These are phyloP conservation scores for Metschnikowia gelsemii DNA, from an alignment of 805 yeast genomes.

Conservation along the genomic window DNA sequence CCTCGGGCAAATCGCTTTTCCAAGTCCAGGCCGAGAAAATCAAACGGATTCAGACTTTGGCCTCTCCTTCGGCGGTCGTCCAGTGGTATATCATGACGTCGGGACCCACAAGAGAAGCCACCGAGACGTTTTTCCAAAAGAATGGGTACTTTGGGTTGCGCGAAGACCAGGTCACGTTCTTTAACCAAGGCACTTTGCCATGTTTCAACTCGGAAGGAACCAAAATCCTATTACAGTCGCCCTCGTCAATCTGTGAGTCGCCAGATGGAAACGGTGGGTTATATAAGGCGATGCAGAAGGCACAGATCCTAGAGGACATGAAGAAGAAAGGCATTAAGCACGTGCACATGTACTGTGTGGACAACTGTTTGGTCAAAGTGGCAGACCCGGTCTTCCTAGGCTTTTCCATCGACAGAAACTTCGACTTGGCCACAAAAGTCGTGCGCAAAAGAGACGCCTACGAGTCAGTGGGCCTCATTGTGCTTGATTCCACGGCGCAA, in stretches of 20 bases:
- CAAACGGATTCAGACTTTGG: slow-evolving; percentile 56
- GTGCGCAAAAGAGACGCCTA: slow-evolving; percentile 87
- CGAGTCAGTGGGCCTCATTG: slow-evolving; percentile 93
- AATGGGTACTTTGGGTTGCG: slow-evolving; percentile 72
- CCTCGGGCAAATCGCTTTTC: slow-evolving; percentile 80
- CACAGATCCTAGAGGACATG: slow-evolving; percentile 69
- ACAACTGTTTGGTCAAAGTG: slow-evolving; percentile 84
- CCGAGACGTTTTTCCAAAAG: slow-evolving; percentile 65
- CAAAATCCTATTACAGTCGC: slow-evolving; percentile 62
- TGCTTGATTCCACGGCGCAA: slow-evolving; percentile 52
- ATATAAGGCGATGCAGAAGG: slow-evolving; percentile 73
- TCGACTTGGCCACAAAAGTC: slow-evolving; percentile 85
- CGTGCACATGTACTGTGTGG: slow-evolving; percentile 96
- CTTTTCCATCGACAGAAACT: slow-evolving; percentile 65
- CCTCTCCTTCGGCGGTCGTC: slow-evolving; percentile 40
- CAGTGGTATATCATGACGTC: slow-evolving; percentile 97
- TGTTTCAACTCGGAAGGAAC: slow-evolving; percentile 73
- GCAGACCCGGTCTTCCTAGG: slow-evolving; percentile 93
- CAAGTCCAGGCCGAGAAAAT: slow-evolving; percentile 92
- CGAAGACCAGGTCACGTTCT: slow-evolving; percentile 62
- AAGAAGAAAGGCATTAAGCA: slow-evolving; percentile 70
- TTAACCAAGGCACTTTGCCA: slow-evolving; percentile 94
- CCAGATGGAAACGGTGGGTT: slow-evolving; percentile 99
- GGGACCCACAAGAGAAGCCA: slow-evolving; percentile 73
- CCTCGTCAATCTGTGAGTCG: slow-evolving; percentile 64